Evolutionary conservation across 805 yeast genomes (phyloP).

Genomic region (Sugiyamaella qingdaonensis): DNA sequence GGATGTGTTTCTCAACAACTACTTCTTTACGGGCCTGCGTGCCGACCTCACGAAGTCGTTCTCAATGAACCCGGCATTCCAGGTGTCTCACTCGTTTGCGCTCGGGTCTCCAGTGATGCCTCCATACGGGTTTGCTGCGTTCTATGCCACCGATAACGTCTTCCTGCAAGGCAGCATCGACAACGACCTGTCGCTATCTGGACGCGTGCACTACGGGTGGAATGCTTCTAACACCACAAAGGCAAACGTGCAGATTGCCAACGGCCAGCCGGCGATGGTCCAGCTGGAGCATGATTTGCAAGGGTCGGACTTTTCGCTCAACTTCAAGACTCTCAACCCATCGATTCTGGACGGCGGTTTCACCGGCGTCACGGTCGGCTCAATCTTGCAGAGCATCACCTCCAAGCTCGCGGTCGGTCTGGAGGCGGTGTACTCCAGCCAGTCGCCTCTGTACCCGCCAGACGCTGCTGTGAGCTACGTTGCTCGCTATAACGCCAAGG

Average conservation of each 20-base stretch:
- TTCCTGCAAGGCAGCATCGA: slow-evolving; percentile 91
- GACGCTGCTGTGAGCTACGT: slow-evolving; percentile 88
- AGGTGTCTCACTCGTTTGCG: slow-evolving; percentile 89
- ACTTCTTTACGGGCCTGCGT: slow-evolving; percentile 90
- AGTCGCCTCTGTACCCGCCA: slow-evolving; percentile 70
- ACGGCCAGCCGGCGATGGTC: slow-evolving; percentile 87
- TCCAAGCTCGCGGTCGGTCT: slow-evolving; percentile 82
- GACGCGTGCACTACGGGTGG: slow-evolving; percentile 92
- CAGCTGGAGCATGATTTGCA: slow-evolving; percentile 96
- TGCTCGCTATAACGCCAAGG: slow-evolving; percentile 81
- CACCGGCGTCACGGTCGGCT: slow-evolving; percentile 89
- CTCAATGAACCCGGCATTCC: slow-evolving; percentile 89
- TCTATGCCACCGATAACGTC: slow-evolving; percentile 79
- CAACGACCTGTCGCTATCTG: slow-evolving; percentile 77
- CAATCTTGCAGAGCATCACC: slow-evolving; percentile 84
- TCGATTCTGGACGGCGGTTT: slow-evolving; percentile 67
- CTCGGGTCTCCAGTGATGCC: slow-evolving; percentile 83
- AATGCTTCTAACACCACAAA: slow-evolving; percentile 70
- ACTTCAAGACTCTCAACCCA: slow-evolving; percentile 90
- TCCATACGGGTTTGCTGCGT: slow-evolving; percentile 84
- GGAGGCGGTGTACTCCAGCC: slow-evolving; percentile 77
- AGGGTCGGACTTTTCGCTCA: slow-evolving; percentile 82
- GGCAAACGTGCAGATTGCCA: slow-evolving; percentile 81
- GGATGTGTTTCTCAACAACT: slow-evolving; percentile 86
- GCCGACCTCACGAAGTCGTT: slow-evolving; percentile 95